These are phyloP conservation scores for Paralagenidium karlingii DNA, from an alignment of 352 stramenopile species.

Conservation along the genomic window DNA sequence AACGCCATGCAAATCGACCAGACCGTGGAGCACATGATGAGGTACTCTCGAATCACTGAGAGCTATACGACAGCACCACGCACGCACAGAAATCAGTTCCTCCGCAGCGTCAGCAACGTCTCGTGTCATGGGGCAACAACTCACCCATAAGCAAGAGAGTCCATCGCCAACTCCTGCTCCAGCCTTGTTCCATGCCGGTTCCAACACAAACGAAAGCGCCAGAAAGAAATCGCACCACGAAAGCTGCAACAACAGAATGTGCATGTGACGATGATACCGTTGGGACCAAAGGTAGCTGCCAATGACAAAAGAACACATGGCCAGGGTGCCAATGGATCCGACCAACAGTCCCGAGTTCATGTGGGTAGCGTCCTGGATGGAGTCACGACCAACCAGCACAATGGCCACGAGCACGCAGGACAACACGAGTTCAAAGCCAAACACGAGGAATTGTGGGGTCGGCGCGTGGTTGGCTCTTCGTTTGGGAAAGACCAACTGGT, in stretches of 20 bases:
- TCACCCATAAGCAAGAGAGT: slow-evolving; percentile 34
- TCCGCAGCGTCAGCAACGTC: no score
- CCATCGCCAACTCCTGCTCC: slow-evolving; percentile 19
- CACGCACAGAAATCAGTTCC: no score
- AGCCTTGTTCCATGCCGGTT: slow-evolving; percentile 34
- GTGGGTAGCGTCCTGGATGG: slow-evolving; percentile 21
- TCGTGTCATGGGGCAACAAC: no score
- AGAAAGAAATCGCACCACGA: slow-evolving; percentile 46
- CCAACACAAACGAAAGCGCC: slow-evolving; percentile 54
- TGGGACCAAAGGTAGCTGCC: slow-evolving; percentile 25
- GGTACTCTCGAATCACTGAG: slow-evolving; percentile 48
- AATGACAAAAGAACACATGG: slow-evolving; percentile 47
- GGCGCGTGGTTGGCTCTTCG: no score
- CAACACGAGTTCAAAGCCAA: no score
- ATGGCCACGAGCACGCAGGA: slow-evolving; percentile 31
- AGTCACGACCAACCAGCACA: slow-evolving; percentile 24
- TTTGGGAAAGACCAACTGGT: no score
- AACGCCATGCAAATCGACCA: slow-evolving; percentile 63
- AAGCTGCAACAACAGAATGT: slow-evolving; percentile 56
- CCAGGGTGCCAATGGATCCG: slow-evolving; percentile 36
- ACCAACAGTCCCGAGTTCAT: slow-evolving; percentile 56
- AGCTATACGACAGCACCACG: slow-evolving; percentile 11
- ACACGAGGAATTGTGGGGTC: no score
- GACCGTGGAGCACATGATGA: slow-evolving; percentile 59
- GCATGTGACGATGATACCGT: slow-evolving; percentile 54